Base-by-base conservation (phyloP, 2,329 filamentous ascomycete genomes). In the Pyrenochaeta sp. region DNA sequence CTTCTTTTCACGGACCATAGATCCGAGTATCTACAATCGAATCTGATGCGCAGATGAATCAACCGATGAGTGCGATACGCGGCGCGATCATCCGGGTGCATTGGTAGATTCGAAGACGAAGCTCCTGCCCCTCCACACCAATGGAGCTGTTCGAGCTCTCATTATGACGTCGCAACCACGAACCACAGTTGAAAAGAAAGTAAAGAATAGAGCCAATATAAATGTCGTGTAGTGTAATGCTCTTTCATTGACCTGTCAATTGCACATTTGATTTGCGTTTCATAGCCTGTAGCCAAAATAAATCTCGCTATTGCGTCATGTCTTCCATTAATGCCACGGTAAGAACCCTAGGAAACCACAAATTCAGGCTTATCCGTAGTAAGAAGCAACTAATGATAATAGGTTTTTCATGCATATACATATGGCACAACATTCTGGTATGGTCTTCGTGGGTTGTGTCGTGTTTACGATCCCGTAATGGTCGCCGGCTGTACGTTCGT, bases 401-500 rank as follows among this genome's bases (percentile, higher is more conserved):
- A 68, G 63, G 49, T 68, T 5, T 68, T 68, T 31, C 61, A 65
- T 32, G 61, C 65, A 18, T 68, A 68, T 31, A 54, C 58, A 10
- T 68, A 68, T 42, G 63, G 65, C 43, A 68, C 65, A 7, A 63
- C 65, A 9, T 67, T 68, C 44, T 68, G 65, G 65, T 68, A 68
- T 29, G 60, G 56, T 20, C 55, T 68, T 14, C 63, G 65, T 21
- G 65, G 65, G 29, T 31, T 55, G 10, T 68, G 65, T n/a, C 63
- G 65, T 10, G 53, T 65, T 9, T 68, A 64, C 44, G 63, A 67
- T 46, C 60, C 65, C 4, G 27, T 60, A n/a, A 68, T 67, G 65
- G 65, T 68, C 4, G 55, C 58, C 10, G 63, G 61, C 21, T 66
- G 63, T 65, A 56, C 18, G 56, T 59, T n/a, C n/a, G 17, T 1